phyloP scores from a whole-genome alignment of 1,284 basidiomycete species.

The Cutaneotrichosporon sp. region DNA sequence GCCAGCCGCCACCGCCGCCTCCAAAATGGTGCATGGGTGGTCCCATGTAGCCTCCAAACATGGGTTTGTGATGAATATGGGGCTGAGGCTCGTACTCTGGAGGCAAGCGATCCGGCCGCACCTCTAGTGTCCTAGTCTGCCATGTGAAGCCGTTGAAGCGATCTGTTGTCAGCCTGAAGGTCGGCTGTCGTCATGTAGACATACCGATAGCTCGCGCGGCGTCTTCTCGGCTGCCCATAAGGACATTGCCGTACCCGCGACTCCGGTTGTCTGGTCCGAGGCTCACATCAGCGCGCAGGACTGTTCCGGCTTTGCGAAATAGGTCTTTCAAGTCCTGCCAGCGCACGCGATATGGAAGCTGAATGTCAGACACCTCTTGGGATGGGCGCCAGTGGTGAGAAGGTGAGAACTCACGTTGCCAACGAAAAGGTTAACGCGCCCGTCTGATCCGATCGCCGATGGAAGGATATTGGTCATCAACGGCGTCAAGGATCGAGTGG shows the following conservation, averaged over 20 bases:
- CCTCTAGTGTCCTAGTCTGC: slow-evolving; percentile 85
- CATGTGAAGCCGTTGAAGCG: slow-evolving; percentile 86
- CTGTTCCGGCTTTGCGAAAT: slow-evolving; percentile 89
- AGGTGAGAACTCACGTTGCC: slow-evolving; percentile 74
- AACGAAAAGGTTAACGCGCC: slow-evolving; percentile 81
- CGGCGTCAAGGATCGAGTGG: slow-evolving; percentile 37
- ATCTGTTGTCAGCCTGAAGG: slow-evolving; percentile 18
- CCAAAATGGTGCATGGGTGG: slow-evolving; percentile 19
- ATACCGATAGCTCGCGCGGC: slow-evolving; percentile 71
- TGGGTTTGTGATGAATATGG: slow-evolving; percentile 31
- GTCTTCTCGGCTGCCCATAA: slow-evolving; percentile 85
- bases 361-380: too few species aligned
- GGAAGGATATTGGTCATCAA: slow-evolving; percentile 48
- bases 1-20: slow-evolving; percentile 11
- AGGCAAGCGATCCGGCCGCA: slow-evolving; percentile 72
- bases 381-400: too few species aligned
- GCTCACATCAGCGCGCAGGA: slow-evolving; percentile 88
- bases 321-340: slow-evolving; percentile 99
- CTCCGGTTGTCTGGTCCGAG: slow-evolving; percentile 87
- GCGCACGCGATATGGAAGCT: slow-evolving; percentile 85
- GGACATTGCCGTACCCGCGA: slow-evolving; percentile 86
- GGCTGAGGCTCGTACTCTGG: slow-evolving; percentile 55
- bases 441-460: slow-evolving; percentile 56
- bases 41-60: slow-evolving; percentile 14
- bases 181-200: slow-evolving; percentile 10